A percentile compares a stretch with the other conserved stretches of the same genome.
Conservation (phyloP, 148 eudicot species). For the Diospyros lotus region DNA sequence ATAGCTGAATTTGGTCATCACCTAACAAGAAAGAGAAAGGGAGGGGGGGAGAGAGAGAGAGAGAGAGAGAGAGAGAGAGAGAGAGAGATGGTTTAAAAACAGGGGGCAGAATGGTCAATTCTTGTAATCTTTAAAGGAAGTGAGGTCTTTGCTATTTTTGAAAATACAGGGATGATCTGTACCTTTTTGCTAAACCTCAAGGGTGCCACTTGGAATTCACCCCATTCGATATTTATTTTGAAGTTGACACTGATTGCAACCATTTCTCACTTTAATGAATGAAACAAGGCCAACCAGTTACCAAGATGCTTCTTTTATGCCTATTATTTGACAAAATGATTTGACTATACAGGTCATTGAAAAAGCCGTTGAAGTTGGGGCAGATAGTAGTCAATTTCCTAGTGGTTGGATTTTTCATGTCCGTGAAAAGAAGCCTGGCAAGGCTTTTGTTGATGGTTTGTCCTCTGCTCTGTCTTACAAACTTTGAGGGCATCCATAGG, state of each 20-base stretch:
- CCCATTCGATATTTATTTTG: constrained; percentile 37
- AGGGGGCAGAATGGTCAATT: no score
- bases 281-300: constrained; percentile 75
- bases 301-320: constrained; percentile 47
- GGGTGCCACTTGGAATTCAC: no score
- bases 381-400: constrained; percentile 83
- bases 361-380: constrained; percentile 89
- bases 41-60: no score
- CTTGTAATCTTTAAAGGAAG: no score
- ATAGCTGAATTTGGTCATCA: no score
- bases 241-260: constrained; percentile 77
- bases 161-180: no score
- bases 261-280: constrained; percentile 82
- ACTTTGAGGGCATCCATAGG: not conserved
- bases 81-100: no score
- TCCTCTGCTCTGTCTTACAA: constrained; percentile 33
- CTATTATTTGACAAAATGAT: constrained; percentile 24
- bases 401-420: constrained; percentile 88
- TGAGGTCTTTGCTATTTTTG: no score
- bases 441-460: constrained; percentile 97
- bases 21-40: no score
- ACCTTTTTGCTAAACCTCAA: no score
- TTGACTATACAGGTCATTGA: constrained; percentile 77
- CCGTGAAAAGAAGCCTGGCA: constrained; percentile 91
- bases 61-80: no score